These are phyloP conservation scores for Schizophyllum amplum DNA, from an alignment of 1,284 basidiomycete genomes.

Conservation along the genomic window DNA sequence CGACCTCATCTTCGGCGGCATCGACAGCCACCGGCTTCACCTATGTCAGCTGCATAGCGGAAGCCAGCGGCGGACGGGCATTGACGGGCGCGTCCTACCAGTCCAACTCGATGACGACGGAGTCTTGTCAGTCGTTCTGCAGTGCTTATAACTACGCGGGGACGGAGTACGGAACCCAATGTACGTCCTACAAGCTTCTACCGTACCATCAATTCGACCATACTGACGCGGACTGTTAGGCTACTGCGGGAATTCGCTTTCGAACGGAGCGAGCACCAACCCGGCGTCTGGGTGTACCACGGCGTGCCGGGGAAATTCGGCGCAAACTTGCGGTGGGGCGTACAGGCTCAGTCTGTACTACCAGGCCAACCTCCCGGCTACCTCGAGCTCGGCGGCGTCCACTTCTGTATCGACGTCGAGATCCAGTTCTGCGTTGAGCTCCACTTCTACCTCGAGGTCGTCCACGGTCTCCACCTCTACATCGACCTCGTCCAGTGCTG, in stretches of 20 bases:
- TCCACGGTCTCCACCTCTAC: constrained; percentile 2
- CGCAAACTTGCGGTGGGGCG: constrained; percentile 17
- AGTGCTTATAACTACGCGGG: not conserved
- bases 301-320: constrained; percentile 19
- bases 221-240: too few species aligned
- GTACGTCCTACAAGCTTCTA: not conserved
- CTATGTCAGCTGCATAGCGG: not conserved
- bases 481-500: constrained; percentile 4
- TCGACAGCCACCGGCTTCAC: not conserved
- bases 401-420: constrained; percentile 1
- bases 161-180: not conserved
- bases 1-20: constrained; percentile 6
- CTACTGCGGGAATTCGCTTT: constrained; percentile 14
- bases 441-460: constrained; percentile 6
- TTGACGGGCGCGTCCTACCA: not conserved
- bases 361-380: constrained; percentile 4
- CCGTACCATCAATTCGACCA: too few species aligned
- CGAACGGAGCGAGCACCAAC: constrained; percentile 9
- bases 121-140: not conserved
- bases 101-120: not conserved
- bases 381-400: constrained; percentile 5
- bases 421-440: constrained; percentile 2
- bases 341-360: constrained; percentile 8
- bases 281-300: constrained; percentile 18
- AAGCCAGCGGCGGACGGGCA: not conserved